Evolutionary conservation across 192 early-diverging fungal species (phyloP).

Genomic region (Chytriomyces sp.): DNA sequence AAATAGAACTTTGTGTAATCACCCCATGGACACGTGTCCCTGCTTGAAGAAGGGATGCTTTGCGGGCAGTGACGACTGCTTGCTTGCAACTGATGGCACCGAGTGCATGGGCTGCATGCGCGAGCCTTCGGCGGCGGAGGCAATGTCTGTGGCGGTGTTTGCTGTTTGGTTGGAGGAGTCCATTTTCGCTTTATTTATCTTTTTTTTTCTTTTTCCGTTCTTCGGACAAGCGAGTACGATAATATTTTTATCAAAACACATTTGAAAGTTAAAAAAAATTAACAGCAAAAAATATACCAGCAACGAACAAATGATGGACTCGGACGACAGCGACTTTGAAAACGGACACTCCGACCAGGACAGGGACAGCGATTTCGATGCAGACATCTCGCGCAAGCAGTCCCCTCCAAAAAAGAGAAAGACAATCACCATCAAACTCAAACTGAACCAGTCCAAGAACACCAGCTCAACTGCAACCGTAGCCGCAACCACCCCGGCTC

Average conservation of each 20-base stretch:
- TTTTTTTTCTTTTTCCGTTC: no score
- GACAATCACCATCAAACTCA: not conserved
- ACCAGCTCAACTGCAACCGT: not conserved
- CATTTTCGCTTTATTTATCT: not conserved
- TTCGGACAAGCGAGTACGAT: no score
- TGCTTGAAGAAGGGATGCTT: conserved; percentile 40
- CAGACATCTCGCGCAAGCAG: not conserved
- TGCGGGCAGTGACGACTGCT: conserved; percentile 19
- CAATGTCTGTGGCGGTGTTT: not conserved
- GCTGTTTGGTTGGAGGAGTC: not conserved
- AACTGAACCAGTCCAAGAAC: not conserved
- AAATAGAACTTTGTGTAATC: not conserved
- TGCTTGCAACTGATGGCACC: no score
- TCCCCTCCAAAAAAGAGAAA: conserved; percentile 1
- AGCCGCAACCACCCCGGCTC: not conserved
- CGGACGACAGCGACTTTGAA: conserved; percentile 9
- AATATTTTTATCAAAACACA: no score
- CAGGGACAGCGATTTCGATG: not conserved
- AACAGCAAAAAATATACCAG: conserved; percentile 1
- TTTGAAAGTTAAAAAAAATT: not conserved
- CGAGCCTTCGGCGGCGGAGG: not conserved
- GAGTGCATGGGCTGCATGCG: conserved; percentile 5
- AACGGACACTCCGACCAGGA: not conserved
- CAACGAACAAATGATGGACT: not conserved
- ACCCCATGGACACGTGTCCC: not conserved